phyloP scores from a whole-genome alignment of 208 protist species.

The Endotrypanum monterogeii region DNA sequence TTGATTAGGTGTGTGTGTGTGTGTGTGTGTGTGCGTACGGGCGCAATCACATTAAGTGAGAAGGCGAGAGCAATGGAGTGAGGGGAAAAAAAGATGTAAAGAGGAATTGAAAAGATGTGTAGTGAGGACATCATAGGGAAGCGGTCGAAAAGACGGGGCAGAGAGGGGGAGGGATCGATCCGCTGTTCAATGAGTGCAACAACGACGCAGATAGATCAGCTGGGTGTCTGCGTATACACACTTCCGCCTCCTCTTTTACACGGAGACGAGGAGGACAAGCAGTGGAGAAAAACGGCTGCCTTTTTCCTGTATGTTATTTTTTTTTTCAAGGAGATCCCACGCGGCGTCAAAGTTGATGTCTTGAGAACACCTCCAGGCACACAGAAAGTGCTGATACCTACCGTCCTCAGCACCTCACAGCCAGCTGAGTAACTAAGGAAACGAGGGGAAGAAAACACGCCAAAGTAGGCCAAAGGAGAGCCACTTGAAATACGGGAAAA shows the following conservation, averaged over 20 bases:
- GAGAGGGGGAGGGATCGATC: background rate
- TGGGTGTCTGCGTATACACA: background rate
- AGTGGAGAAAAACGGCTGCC: background rate
- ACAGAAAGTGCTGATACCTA: background rate
- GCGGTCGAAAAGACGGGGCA: background rate
- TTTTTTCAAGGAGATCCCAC: background rate
- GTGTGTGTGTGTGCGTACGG: background rate
- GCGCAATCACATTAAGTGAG: background rate
- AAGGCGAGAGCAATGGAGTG: background rate
- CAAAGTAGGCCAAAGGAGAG: background rate
- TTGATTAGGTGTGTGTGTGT: background rate
- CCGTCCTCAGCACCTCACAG: background rate
- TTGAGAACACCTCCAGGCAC: background rate
- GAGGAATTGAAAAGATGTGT: too few relatives aligned
- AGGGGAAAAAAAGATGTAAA: background rate
- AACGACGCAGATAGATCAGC: background rate
- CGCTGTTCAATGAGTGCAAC: background rate
- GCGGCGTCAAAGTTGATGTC: background rate
- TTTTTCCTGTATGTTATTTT: background rate
- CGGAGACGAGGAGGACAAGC: background rate
- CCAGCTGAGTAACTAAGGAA: background rate
- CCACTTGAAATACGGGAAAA: background rate
- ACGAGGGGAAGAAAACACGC: background rate
- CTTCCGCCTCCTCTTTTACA: background rate
- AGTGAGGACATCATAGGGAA: slow-evolving; percentile 1